These are phyloP conservation scores for Penicillium brasilianum DNA, from an alignment of 2,329 filamentous ascomycete species.

Conservation along the genomic window DNA sequence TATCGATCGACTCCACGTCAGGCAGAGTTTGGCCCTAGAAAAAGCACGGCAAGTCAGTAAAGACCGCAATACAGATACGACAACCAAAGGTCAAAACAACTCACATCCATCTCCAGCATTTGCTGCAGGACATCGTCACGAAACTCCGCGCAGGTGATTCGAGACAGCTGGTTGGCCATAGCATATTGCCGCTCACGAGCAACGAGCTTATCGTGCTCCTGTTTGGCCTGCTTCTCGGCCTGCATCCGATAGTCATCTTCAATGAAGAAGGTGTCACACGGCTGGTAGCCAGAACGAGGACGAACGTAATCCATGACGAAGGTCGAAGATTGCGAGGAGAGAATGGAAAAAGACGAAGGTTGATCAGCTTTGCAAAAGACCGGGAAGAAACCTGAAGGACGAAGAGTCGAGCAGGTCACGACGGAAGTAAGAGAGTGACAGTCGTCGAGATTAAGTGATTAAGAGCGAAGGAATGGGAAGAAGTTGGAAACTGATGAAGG, in stretches of 20 bases:
- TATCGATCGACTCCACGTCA: conserved; percentile 97
- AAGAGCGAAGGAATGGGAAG: conserved; percentile 59
- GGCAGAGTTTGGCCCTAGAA: conserved; percentile 80
- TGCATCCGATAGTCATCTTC: conserved; percentile 65
- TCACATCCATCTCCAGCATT: conserved; percentile 90
- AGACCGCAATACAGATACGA: background rate
- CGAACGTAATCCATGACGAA: conserved; percentile 60
- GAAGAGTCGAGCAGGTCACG: conserved; percentile 43
- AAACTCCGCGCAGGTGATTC: conserved; percentile 84
- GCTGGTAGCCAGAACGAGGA: conserved; percentile 60
- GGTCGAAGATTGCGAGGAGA: conserved; percentile 12
- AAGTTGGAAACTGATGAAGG: conserved; percentile 61
- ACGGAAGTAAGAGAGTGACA: conserved; percentile 57
- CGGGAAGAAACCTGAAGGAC: conserved; percentile 52
- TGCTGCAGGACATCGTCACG: conserved; percentile 92
- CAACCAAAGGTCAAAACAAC: conserved; percentile 24
- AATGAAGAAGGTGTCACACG: conserved; percentile 72
- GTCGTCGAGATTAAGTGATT: conserved; percentile 49
- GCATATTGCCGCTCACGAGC: conserved; percentile 83
- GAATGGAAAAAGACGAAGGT: conserved; percentile 8
- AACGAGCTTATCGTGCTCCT: conserved; percentile 77
- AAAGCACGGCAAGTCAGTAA: conserved; percentile 25
- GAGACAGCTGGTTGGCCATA: conserved; percentile 86
- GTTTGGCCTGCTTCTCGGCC: conserved; percentile 56
- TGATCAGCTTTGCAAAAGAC: conserved; percentile 33